These are phyloP conservation scores for Chlamydomonas incerta DNA, from an alignment of 139 green algal species.

Conservation along the genomic window DNA sequence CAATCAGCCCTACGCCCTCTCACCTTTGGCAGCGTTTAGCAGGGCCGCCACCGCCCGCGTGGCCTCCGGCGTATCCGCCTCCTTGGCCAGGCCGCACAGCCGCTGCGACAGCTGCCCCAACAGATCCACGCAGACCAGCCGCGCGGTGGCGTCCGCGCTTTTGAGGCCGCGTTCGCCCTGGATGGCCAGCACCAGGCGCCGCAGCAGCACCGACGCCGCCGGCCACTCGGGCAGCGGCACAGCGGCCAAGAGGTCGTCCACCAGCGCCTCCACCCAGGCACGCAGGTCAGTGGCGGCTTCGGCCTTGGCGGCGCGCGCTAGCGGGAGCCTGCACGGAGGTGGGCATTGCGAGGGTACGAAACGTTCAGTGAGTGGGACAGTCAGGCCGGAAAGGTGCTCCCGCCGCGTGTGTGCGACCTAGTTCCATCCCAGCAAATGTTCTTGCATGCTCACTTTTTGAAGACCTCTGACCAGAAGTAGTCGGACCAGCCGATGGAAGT, in stretches of 20 bases:
- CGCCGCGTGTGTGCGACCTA: too few species aligned
- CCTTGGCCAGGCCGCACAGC: constrained; percentile 49
- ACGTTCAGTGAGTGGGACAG: too few species aligned
- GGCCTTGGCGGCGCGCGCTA: constrained; percentile 50
- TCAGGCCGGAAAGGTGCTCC: too few species aligned
- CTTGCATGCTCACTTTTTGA: constrained; percentile 56
- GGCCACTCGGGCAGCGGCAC: constrained; percentile 79
- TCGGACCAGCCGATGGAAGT: constrained; percentile 34
- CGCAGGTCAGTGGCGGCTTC: constrained; percentile 66
- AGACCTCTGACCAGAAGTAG: constrained; percentile 63
- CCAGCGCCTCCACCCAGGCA: constrained; percentile 64
- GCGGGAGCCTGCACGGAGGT: constrained; percentile 54
- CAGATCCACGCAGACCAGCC: constrained; percentile 71
- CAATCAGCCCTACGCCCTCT: too few species aligned
- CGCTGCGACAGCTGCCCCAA: constrained; percentile 61
- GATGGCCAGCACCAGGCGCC: constrained; percentile 64
- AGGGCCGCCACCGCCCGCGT: not conserved
- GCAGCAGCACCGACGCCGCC: constrained; percentile 71
- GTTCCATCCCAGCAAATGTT: too few species aligned
- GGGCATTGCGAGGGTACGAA: too few species aligned
- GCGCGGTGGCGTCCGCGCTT: constrained; percentile 63
- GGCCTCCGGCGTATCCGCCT: not conserved
- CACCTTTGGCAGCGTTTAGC: not conserved
- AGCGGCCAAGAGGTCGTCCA: constrained; percentile 69
- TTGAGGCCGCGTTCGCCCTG: constrained; percentile 45